A percentile compares a stretch with the other conserved stretches of the same genome.
phyloP scores from a whole-genome alignment of 1,139 yeast genomes.

The Diutina scorzettiae region DNA sequence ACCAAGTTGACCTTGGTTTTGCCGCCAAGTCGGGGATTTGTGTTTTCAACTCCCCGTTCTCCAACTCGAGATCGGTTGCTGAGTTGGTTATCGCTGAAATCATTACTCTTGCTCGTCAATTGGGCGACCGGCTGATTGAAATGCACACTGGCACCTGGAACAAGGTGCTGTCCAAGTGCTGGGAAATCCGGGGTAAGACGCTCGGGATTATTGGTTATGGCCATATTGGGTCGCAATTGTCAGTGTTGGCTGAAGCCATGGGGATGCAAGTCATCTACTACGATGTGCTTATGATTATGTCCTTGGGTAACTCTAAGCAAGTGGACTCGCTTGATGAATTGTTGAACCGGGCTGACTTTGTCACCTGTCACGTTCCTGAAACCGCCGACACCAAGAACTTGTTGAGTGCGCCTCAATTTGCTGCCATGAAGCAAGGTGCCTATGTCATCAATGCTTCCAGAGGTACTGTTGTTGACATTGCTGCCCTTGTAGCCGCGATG shows the following conservation, averaged over 20 bases:
- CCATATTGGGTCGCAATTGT: conserved; percentile 94
- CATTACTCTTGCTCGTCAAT: conserved; percentile 87
- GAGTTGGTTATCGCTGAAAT: conserved; percentile 95
- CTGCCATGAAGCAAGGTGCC: conserved; percentile 94
- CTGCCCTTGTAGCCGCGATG: conserved; percentile 85
- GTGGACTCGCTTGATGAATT: conserved; percentile 77
- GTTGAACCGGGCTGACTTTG: conserved; percentile 72
- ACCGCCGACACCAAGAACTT: conserved; percentile 85
- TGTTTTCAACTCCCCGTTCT: conserved; percentile 97
- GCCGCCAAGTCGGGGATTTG: conserved; percentile 94
- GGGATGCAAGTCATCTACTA: conserved; percentile 96
- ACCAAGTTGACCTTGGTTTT: conserved; percentile 85
- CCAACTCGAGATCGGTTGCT: conserved; percentile 97
- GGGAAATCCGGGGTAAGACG: conserved; percentile 99
- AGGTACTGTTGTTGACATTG: conserved; percentile 95
- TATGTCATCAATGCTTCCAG: conserved; percentile 92
- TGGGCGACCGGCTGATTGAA: conserved; percentile 94
- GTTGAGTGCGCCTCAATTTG: conserved; percentile 83
- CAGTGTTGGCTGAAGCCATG: conserved; percentile 94
- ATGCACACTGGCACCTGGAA: conserved; percentile 97
- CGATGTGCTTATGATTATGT: conserved; percentile 88
- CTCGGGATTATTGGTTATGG: conserved; percentile 97
- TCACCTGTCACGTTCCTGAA: conserved; percentile 91
- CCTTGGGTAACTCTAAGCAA: conserved; percentile 94
- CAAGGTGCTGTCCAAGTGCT: conserved; percentile 87